These are phyloP conservation scores for Aspergillus latus DNA, from an alignment of 2,329 filamentous ascomycete species.

Conservation along the genomic window DNA sequence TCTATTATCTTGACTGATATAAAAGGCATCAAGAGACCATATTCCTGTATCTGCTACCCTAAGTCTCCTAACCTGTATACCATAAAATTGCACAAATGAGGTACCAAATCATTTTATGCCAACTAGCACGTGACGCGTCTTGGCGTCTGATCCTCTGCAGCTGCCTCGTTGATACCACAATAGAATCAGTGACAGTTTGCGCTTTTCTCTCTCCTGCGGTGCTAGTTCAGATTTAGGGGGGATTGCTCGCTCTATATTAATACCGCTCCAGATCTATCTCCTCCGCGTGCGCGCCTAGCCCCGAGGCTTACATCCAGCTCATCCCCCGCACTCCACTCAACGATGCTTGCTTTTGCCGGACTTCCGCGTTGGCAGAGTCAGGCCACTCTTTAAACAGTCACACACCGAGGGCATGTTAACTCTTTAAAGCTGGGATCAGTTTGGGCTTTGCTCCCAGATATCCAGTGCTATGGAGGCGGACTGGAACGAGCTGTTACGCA, in stretches of 20 bases:
- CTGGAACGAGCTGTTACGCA: constrained; percentile 70
- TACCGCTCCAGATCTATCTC: background rate
- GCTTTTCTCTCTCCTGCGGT: background rate
- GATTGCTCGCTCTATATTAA: background rate
- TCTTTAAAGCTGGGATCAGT: background rate
- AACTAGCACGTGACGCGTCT: background rate
- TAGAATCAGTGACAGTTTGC: background rate
- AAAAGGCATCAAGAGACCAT: background rate
- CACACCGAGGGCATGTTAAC: background rate
- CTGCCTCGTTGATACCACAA: background rate
- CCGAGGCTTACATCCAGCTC: constrained; percentile 18
- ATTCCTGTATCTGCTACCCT: too few relatives aligned
- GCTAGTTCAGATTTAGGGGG: too few relatives aligned
- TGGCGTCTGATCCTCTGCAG: constrained; percentile 2
- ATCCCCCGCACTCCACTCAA: constrained; percentile 38
- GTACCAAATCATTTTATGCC: background rate
- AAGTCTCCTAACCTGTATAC: background rate
- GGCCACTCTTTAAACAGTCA: constrained; percentile 11
- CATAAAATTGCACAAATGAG: background rate
- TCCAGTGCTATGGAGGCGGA: constrained; percentile 47
- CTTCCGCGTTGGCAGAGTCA: constrained; percentile 34
- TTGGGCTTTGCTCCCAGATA: constrained; percentile 18
- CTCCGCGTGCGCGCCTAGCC: background rate
- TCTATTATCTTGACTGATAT: background rate
- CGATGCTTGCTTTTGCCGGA: constrained; percentile 35